Evolutionary conservation across 352 stramenopile species (phyloP), one percentile per base, ranked within the genome.

Genomic region (Phytophthora pini): DNA sequence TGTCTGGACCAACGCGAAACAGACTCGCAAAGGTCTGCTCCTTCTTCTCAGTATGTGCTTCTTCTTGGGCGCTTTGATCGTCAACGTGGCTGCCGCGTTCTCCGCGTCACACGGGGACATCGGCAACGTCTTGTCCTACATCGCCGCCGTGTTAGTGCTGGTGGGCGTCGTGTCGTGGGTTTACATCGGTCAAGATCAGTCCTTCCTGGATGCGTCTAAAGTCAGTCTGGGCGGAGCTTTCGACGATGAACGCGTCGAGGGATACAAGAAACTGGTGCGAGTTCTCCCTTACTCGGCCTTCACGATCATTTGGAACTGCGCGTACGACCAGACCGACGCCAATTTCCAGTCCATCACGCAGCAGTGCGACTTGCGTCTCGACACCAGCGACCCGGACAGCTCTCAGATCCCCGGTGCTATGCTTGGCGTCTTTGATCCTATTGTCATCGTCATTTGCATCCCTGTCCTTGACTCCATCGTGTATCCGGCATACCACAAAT

Each of bases 251-350:
- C 54, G 69, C 11, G 68, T 89, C 1, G 74, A 83, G 9, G 80
- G 70, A 13, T 75, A 87, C 61, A 81, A 82, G 67, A 66, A 74
- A 4, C 67, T 87, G 1, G 65, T 89, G 5, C 73, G 78, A 13
- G 66, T 86, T 4, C 54, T 89, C 1, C 80, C 80, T 10, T 87
- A 82, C 50, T 56, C 78, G 4, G 64, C 77, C 0, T 87, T 88
- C 61, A 88, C 70, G 2, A 84, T 88, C 43, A 82, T 88, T n/a
- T 90, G 82, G 82, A 48, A 87, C 5, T 83, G 73, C 20, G 74
- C 71, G 5, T 87, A 91, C 55, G 79, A 91, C 66, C 82, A 91
- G 67, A 82, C 17, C 17, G 17, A 20, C 17, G 17, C 17, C 17
- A 20, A 20, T 20, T 20, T 20, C 17, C 17, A 20, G 68, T 74